Evolutionary conservation across 257 asterid species (phyloP).

Genomic region (Solanum stenotomum): DNA sequence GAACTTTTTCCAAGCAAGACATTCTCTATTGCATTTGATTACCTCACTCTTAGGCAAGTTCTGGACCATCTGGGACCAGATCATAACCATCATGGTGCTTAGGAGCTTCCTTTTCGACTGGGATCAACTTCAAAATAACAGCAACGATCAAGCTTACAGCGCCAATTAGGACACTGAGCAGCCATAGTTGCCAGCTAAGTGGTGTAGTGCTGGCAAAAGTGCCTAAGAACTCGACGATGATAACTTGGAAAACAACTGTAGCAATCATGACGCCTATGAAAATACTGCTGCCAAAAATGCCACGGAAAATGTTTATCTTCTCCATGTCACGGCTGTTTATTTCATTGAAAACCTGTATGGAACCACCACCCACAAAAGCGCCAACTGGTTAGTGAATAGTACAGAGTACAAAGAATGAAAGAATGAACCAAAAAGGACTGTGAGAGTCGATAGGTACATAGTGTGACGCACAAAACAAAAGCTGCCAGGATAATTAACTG

Average conservation of each 20-base stretch:
- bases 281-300: conserved; percentile 61
- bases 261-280: conserved; percentile 51
- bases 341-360: conserved; percentile 84
- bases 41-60: conserved; percentile 13
- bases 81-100: conserved; percentile 71
- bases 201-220: conserved; percentile 92
- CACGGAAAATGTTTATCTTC: conserved; percentile 72
- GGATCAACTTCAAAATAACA: conserved; percentile 74
- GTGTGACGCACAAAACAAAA: background rate
- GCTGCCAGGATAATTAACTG: background rate
- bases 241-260: conserved; percentile 73
- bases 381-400: background rate
- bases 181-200: conserved; percentile 73
- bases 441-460: background rate
- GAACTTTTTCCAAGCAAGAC: background rate
- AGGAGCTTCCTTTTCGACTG: conserved; percentile 24
- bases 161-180: conserved; percentile 50
- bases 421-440: background rate
- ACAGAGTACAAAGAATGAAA: background rate
- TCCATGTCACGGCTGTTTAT: conserved; percentile 94
- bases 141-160: conserved; percentile 62
- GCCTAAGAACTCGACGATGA: conserved; percentile 85
- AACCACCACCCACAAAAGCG: background rate
- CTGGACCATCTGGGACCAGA: conserved; percentile 48
- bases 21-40: background rate